A percentile compares a stretch with the other conserved stretches of the same genome.
Evolutionary conservation across 768 basidiomycete species (phyloP).

Genomic region (Agrocybe praecox): DNA sequence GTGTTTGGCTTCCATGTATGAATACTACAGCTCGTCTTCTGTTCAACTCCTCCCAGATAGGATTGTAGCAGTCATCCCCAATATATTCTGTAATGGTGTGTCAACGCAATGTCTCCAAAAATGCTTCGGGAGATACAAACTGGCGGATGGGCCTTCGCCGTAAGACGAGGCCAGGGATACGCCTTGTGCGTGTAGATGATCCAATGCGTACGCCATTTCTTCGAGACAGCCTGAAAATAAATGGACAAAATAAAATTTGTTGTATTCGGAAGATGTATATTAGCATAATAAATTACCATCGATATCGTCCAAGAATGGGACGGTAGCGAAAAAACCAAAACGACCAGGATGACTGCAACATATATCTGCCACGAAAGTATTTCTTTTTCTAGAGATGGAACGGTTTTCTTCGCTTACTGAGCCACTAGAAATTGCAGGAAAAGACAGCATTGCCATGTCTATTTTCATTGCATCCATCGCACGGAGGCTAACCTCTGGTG

Average conservation of each 20-base stretch:
- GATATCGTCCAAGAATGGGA: conserved; percentile 65
- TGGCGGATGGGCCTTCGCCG: conserved; percentile 53
- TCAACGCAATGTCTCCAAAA: neutral
- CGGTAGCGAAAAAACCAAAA: conserved; percentile 72
- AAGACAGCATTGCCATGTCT: conserved; percentile 65
- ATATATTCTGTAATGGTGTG: conserved; percentile 53
- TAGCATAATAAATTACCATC: conserved; percentile 42
- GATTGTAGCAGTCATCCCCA: conserved; percentile 63
- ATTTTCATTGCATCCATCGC: conserved; percentile 65
- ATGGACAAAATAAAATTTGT: too few relatives aligned
- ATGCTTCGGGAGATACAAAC: conserved; percentile 34
- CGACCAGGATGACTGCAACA: conserved; percentile 50
- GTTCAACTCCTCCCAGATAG: conserved; percentile 73
- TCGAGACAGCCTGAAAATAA: conserved; percentile 53
- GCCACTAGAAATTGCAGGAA: conserved; percentile 55
- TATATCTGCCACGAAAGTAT: conserved; percentile 47
- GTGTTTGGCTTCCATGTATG: conserved; percentile 70
- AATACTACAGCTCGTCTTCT: conserved; percentile 63
- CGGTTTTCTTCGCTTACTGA: conserved; percentile 41
- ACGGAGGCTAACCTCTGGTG: conserved; percentile 53
- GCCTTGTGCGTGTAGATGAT: conserved; percentile 64
- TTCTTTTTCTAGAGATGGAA: conserved; percentile 44
- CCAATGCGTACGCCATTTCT: conserved; percentile 65
- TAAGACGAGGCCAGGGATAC: conserved; percentile 70
- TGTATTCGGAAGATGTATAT: neutral